These are phyloP conservation scores for Ganoderma sinense DNA, from an alignment of 1,284 basidiomycete genomes.

Conservation along the genomic window DNA sequence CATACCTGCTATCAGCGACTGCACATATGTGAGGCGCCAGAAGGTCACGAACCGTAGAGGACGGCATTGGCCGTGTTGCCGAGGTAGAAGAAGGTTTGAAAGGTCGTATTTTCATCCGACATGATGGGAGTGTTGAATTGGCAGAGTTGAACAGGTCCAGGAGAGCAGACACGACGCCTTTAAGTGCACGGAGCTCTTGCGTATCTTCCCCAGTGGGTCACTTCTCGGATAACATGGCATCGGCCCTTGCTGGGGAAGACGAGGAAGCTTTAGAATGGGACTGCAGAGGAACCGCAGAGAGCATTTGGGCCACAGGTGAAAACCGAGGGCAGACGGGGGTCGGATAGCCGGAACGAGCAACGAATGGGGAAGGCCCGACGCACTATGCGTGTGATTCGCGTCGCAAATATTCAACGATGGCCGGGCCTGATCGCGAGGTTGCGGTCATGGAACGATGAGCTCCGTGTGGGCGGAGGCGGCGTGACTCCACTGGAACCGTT, in stretches of 20 bases:
- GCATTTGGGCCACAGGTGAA: not conserved
- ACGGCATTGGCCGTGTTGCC: not conserved
- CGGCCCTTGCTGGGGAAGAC: not conserved
- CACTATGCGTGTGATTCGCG: no score
- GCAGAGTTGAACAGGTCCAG: not conserved
- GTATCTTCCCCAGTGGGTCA: no score
- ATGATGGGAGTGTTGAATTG: not conserved
- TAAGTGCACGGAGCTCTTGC: no score
- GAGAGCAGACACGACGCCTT: no score
- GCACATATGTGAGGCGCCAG: no score
- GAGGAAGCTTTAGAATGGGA: not conserved
- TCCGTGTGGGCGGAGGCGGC: not conserved
- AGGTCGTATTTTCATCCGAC: not conserved
- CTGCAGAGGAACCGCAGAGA: not conserved
- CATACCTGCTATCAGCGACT: not conserved
- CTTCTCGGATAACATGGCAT: no score
- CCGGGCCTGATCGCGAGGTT: not conserved
- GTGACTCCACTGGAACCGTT: not conserved
- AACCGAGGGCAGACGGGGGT: not conserved
- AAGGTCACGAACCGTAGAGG: constrained; percentile 5
- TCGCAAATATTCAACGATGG: no score
- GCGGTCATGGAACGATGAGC: not conserved
- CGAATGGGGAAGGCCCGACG: not conserved
- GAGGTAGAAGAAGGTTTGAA: constrained; percentile 6
- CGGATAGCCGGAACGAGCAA: not conserved